phyloP scores from a whole-genome alignment of 306 rosid species.

The Glycine latifolia region DNA sequence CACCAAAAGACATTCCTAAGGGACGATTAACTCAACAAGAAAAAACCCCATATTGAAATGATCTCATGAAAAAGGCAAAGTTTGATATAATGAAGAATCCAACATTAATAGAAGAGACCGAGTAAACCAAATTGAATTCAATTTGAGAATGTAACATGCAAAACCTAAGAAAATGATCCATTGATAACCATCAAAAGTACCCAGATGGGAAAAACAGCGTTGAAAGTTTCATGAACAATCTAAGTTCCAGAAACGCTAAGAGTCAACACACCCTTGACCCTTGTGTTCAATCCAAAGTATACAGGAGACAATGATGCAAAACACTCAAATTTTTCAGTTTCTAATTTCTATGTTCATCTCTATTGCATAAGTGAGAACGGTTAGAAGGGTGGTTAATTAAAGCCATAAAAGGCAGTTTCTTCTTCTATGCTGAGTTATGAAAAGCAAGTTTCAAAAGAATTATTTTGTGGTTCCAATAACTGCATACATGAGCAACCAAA shows the following conservation, averaged over 20 bases:
- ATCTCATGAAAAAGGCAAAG: neutral
- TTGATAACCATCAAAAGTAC: neutral
- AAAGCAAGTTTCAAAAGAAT: neutral
- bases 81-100: neutral
- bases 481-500: neutral
- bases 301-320: neutral
- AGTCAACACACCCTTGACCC: neutral
- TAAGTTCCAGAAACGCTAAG: neutral
- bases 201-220: neutral
- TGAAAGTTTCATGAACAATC: neutral
- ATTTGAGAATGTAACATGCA: neutral
- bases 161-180: neutral
- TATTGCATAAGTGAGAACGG: neutral
- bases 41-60: neutral
- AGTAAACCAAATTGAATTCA: neutral
- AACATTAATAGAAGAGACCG: conserved; percentile 1
- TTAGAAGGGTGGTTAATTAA: conserved; percentile 32
- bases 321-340: neutral
- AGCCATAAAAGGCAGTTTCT: neutral
- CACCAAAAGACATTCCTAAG: neutral
- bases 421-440: neutral
- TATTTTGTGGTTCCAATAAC: neutral
- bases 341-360: neutral
- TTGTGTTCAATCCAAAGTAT: no score
- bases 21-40: neutral